Base-by-base conservation (phyloP, 768 basidiomycete genomes). In the Tulasnella sp. region DNA sequence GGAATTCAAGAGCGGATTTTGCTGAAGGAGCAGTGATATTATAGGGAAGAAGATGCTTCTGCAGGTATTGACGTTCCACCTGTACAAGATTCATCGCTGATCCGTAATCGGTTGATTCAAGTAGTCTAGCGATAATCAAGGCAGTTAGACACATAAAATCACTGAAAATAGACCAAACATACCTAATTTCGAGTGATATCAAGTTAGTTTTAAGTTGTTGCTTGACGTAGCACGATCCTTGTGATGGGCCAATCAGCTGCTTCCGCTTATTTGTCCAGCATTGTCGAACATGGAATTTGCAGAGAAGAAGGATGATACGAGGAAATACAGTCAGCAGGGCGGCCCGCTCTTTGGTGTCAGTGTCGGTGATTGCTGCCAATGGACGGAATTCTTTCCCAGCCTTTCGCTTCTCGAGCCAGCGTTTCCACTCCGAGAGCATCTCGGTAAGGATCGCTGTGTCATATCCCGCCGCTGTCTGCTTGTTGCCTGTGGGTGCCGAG, bases 211-310 rank as follows among this genome's bases (percentile, higher is more conserved):
- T 35, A n/a, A 54, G 34, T 35, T 56, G 55, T n/a, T 47, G 54
- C 25, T 56, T 56, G 4, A 29, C 19, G 24, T 32, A 29, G 43
- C 45, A 19, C 42, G 25, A 0, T 19, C 39, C 51, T 13, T 54
- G 35, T n/a, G 22, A n/a, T 13, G 28, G 16, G n/a, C 45, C 45
- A 35, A 35, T 67, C 53, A 37, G 53, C 22, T 56, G 56, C 54
- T 61, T 62, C n/a, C 65, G 57, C 5, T 61, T 57, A 52, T 70
- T 69, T 15, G 40, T 58, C 66, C 68, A 70, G 28, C 58, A 66
- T 40, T 69, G 66, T 4, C 63, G 58, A n/a, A 66, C 29, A 48
- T 70, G 69, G 48, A 69, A 69, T 35, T 61, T 60, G 59, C 69
- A 70, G 8, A 70, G 54, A 0, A 69, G 56, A 15, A 69, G 64